These are phyloP conservation scores for Podospora conica DNA, from an alignment of 495 filamentous ascomycete species.

Conservation along the genomic window DNA sequence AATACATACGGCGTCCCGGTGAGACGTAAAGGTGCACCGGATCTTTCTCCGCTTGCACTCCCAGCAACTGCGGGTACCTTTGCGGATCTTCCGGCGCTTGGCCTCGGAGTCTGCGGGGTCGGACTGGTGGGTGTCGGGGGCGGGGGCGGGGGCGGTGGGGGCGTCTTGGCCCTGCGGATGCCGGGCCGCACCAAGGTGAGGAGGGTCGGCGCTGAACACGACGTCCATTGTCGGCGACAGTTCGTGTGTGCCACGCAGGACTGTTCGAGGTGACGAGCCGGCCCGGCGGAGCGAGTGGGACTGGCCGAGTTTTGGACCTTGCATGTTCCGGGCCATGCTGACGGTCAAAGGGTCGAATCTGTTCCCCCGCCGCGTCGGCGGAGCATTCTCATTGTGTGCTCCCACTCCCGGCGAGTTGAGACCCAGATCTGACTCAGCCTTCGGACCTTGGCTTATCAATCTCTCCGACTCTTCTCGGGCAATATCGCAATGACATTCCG, in stretches of 20 bases:
- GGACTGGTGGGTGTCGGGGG: not conserved
- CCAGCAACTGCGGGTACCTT: conserved; percentile 48
- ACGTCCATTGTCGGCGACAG: not conserved
- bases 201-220: not conserved
- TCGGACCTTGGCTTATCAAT: not conserved
- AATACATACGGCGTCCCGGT: conserved; percentile 32
- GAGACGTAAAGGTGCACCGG: conserved; percentile 37
- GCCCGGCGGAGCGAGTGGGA: not conserved
- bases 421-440: not conserved
- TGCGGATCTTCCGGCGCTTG: conserved; percentile 37
- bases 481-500: not conserved
- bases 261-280: not conserved
- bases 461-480: not conserved
- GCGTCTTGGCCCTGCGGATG: not conserved
- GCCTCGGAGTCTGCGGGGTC: not conserved
- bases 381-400: not conserved
- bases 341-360: not conserved
- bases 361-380: not conserved
- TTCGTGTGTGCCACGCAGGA: not conserved
- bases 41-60: conserved; percentile 48
- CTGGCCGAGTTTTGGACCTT: not conserved
- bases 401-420: not conserved
- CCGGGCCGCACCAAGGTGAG: not conserved
- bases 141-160: not conserved
- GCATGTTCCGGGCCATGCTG: not conserved